These are phyloP conservation scores for Torulaspora quercuum DNA, from an alignment of 805 yeast genomes.

Conservation along the genomic window DNA sequence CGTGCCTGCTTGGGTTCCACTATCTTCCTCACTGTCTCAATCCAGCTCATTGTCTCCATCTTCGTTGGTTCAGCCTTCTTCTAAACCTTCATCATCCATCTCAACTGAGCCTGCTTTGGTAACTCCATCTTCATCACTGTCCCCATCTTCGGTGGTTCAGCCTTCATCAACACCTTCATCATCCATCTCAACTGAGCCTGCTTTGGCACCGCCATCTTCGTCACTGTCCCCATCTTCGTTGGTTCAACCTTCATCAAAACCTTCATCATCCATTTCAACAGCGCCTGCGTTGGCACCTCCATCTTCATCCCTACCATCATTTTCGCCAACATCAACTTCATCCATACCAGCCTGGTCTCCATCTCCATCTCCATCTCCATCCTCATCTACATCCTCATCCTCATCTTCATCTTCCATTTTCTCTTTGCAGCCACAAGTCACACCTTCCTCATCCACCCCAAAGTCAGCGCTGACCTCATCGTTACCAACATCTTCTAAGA, in stretches of 20 bases:
- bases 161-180: neutral
- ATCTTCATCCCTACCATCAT: neutral
- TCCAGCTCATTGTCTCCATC: neutral
- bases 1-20: neutral
- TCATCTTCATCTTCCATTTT: conserved; percentile 2
- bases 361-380: conserved; percentile 9
- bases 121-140: neutral
- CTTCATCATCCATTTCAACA: neutral
- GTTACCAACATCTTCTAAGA: too few relatives aligned
- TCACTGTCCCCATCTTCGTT: neutral
- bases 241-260: too few relatives aligned
- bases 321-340: neutral
- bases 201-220: neutral
- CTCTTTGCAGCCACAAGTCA: conserved; percentile 1
- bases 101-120: neutral
- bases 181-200: neutral
- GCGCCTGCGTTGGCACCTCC: neutral
- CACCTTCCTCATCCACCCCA: conserved; percentile 2
- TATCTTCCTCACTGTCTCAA: neutral
- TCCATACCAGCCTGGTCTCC: conserved; percentile 2
- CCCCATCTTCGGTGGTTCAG: neutral
- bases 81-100: neutral
- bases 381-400: conserved; percentile 3
- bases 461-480: neutral
- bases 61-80: neutral